These are phyloP conservation scores for Apiospora phragmitis DNA, from an alignment of 2,329 filamentous ascomycete genomes.

Conservation along the genomic window DNA sequence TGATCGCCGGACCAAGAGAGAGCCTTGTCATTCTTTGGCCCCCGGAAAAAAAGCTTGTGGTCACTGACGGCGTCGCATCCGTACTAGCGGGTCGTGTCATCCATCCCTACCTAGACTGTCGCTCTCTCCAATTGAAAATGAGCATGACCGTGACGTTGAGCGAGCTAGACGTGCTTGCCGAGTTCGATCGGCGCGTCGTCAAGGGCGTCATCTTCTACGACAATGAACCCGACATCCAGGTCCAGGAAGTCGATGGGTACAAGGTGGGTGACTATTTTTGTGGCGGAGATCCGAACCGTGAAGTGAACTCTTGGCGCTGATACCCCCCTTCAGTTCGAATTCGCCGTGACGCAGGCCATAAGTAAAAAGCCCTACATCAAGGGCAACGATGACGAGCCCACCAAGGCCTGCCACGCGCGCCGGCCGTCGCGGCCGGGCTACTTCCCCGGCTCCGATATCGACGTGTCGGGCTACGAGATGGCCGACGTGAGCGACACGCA, in stretches of 20 bases:
- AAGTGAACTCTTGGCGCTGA: neutral
- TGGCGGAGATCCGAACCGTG: neutral
- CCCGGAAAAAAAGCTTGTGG: neutral
- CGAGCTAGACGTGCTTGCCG: constrained; percentile 20
- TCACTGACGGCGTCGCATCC: neutral
- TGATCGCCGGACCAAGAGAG: neutral
- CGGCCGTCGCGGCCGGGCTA: constrained; percentile 15
- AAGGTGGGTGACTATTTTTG: constrained; percentile 8
- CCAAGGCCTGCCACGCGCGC: neutral
- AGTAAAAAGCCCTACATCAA: constrained; percentile 21
- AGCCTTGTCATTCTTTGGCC: neutral
- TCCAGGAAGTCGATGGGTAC: constrained; percentile 13
- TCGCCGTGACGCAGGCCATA: constrained; percentile 16
- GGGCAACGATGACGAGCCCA: constrained; percentile 17
- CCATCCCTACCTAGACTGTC: neutral
- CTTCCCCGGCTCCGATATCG: constrained; percentile 41
- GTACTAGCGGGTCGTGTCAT: neutral
- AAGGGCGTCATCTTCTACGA: constrained; percentile 25
- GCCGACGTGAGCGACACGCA: constrained; percentile 41
- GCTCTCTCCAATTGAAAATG: neutral
- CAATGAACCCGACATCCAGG: constrained; percentile 17
- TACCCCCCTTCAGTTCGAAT: constrained; percentile 15
- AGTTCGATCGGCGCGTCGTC: constrained; percentile 24
- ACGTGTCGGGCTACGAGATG: constrained; percentile 42
- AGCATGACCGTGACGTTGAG: constrained; percentile 13